phyloP scores from a whole-genome alignment of 139 green algal species.

The Zygnema circumcarinatum region DNA sequence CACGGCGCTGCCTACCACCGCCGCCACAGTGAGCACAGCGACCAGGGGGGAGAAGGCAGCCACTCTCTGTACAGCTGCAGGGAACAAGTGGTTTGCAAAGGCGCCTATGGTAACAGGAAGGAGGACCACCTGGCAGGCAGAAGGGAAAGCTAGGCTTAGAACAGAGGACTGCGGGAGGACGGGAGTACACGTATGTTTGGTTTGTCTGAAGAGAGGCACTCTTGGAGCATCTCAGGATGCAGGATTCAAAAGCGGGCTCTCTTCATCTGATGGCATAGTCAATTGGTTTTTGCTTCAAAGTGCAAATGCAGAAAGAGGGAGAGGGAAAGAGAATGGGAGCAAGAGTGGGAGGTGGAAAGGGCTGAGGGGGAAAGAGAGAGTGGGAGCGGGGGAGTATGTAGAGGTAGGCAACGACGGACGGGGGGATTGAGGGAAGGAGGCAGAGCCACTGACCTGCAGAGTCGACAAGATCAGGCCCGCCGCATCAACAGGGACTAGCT shows the following conservation, averaged over 20 bases:
- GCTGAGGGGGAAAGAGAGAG: neutral
- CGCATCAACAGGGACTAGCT: slow-evolving; percentile 75
- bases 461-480: slow-evolving; percentile 74
- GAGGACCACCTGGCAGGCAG: slow-evolving; percentile 73
- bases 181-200: no score
- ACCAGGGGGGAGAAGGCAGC: slow-evolving; percentile 65
- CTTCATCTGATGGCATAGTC: neutral
- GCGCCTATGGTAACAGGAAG: slow-evolving; percentile 73
- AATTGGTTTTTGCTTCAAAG: no score
- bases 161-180: neutral
- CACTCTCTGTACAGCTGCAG: neutral
- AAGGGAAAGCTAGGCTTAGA: no score
- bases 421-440: neutral
- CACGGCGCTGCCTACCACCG: slow-evolving; percentile 58
- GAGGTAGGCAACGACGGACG: neutral
- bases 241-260: no score
- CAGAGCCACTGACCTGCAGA: slow-evolving; percentile 58
- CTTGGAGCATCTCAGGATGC: no score
- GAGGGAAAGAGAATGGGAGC: neutral
- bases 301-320: no score
- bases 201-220: no score
- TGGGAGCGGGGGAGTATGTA: neutral
- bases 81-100: slow-evolving; percentile 64
- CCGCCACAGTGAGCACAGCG: slow-evolving; percentile 66
- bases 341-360: neutral